Base-by-base conservation (phyloP, 2,329 filamentous ascomycete genomes). In the Aspergillus calidoustus region DNA sequence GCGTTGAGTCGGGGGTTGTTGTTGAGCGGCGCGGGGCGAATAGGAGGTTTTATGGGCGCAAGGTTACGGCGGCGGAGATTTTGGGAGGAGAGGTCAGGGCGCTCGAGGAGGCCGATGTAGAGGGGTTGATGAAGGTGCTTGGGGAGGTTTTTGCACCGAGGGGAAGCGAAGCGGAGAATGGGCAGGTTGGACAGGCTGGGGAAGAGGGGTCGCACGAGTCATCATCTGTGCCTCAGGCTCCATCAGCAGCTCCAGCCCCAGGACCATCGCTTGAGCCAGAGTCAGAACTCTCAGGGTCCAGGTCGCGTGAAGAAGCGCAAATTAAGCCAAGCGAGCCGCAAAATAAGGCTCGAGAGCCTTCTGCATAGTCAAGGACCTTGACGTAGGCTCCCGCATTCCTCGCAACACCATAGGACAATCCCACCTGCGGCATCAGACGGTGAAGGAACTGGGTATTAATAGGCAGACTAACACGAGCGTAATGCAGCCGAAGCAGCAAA, bases 21-120 rank as follows among this genome's bases (percentile, higher is more conserved):
- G 90, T 97, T 64, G 95, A 98, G 81, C 87, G 94, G 63, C 89
- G 92, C 78, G 92, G 97, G 77, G 94, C 94, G 66, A 98, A 98
- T 76, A 90, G 94, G 80, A 96, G 96, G 80, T 85, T 99, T 60
- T 99, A 99, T 77, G 91, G 92, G 61, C 86, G 89, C 54, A 87
- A 90, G 63, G 85, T 91, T 76, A 93, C 91, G 5, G 94, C 93
- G 19, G 81, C 83, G 62, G 89, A 96, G 74, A 85, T 98, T 44
- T 85, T 98, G 30, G 86, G 85, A 57, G 95, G 94, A n/a, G 82
- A 86, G 30, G 86, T 97, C 23, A 84, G 87, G 30, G 86, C 92
- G 0, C 93, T 94, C 1, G 86, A 89, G 0, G 89, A 91, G 63
- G 92, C 93, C 3, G 90, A 13, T 7, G 92, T 93, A 2, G 89